A percentile compares a stretch with the other conserved stretches of the same genome.
phyloP scores from a whole-genome alignment of 192 early-diverging fungal species.

The Funneliformis geosporum region DNA sequence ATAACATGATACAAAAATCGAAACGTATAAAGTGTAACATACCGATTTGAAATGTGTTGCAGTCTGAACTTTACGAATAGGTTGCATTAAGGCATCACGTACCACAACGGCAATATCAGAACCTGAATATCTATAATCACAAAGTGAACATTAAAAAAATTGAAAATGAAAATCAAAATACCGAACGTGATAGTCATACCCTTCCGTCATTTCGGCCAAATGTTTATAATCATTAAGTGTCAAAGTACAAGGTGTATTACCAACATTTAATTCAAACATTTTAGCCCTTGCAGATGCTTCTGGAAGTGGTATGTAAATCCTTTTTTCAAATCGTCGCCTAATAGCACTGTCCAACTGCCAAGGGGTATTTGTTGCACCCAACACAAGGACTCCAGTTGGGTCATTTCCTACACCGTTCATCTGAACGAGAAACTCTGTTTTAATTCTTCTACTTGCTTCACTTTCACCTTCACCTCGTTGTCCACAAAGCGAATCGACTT shows the following conservation, averaged over 20 bases:
- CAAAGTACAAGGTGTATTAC: slow-evolving; percentile 85
- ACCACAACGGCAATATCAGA: slow-evolving; percentile 96
- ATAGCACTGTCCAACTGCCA: slow-evolving; percentile 96
- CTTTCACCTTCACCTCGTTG: slow-evolving; percentile 95
- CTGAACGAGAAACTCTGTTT: slow-evolving; percentile 97
- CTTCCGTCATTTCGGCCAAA: slow-evolving; percentile 82
- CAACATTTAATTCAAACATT: slow-evolving; percentile 94
- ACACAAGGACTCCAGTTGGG: slow-evolving; percentile 90
- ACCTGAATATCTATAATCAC: slow-evolving; percentile 73
- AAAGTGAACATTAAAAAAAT: not conserved
- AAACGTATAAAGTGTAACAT: not conserved
- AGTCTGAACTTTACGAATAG: slow-evolving; percentile 91
- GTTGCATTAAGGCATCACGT: slow-evolving; percentile 96
- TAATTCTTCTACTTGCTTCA: slow-evolving; percentile 93
- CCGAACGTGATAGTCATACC: slow-evolving; percentile 44
- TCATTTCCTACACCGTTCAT: slow-evolving; percentile 99
- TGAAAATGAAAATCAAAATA: not conserved
- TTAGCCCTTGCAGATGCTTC: slow-evolving; percentile 81
- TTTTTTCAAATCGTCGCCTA: slow-evolving; percentile 94
- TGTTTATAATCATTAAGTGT: slow-evolving; percentile 68
- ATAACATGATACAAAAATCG: not conserved
- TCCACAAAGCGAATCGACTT: slow-evolving; percentile 96
- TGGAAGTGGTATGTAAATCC: slow-evolving; percentile 97
- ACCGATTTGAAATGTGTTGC: slow-evolving; percentile 91
- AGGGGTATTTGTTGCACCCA: slow-evolving; percentile 97